Conservation (phyloP, 2,329 filamentous ascomycete species). For the Aspergillus oerlinghausenensis region DNA sequence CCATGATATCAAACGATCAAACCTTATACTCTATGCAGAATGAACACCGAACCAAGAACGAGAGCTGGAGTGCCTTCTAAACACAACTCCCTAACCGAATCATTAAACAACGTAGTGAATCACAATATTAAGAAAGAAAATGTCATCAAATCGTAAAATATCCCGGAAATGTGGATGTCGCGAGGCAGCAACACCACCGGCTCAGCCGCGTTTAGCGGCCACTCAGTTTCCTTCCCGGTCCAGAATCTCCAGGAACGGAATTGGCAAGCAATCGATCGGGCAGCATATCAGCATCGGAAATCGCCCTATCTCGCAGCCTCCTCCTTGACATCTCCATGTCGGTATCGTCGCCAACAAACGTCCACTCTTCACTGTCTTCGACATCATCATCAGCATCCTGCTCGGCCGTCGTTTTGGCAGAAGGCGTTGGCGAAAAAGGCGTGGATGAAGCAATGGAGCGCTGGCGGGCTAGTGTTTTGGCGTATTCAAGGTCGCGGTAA, state of each 20-base stretch:
- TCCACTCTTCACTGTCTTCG: constrained; percentile 80
- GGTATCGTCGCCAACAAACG: constrained; percentile 67
- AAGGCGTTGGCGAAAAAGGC: constrained; percentile 30
- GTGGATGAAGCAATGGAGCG: constrained; percentile 34
- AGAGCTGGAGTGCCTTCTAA: background rate
- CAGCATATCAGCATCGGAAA: constrained; percentile 21
- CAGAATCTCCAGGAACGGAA: background rate
- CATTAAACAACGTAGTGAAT: background rate
- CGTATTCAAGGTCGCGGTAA: constrained; percentile 92
- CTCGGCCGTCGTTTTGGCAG: constrained; percentile 34
- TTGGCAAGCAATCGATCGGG: constrained; percentile 12
- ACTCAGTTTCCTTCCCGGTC: background rate
- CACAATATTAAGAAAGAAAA: background rate
- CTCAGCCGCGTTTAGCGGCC: background rate
- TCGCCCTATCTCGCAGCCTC: constrained; percentile 28
- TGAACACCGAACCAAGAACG: background rate
- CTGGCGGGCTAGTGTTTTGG: constrained; percentile 73
- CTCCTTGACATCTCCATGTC: constrained; percentile 42
- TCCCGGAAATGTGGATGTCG: background rate
- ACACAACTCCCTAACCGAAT: background rate
- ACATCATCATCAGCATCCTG: constrained; percentile 46
- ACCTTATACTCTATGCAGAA: constrained; percentile 3
- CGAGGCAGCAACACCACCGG: background rate
- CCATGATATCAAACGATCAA: background rate
- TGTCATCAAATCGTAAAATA: background rate